phyloP scores from a whole-genome alignment of 2,329 filamentous ascomycete species.

The Colletotrichum ledebouriae region DNA sequence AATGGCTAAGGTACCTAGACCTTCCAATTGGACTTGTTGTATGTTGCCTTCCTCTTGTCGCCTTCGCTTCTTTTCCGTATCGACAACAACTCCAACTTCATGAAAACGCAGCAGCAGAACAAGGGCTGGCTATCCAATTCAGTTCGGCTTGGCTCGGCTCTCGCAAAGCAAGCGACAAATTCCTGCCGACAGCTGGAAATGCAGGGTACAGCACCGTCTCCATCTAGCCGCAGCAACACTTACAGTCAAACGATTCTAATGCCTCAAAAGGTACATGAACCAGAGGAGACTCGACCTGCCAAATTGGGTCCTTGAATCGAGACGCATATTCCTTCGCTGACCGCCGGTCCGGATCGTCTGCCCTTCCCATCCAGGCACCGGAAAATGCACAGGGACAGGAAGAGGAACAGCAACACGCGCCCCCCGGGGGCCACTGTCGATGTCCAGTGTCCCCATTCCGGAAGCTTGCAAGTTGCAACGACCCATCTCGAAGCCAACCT shows the following conservation, averaged over 20 bases:
- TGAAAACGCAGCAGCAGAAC: no score
- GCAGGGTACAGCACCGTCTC: conserved; percentile 23
- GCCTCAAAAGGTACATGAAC: conserved; percentile 5
- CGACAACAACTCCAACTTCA: no score
- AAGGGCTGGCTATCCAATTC: not conserved
- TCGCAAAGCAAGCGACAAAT: conserved; percentile 6
- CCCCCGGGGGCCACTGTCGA: not conserved
- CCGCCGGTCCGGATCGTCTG: conserved; percentile 29
- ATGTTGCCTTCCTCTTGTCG: no score
- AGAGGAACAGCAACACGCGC: conserved; percentile 2
- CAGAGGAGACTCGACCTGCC: conserved; percentile 4
- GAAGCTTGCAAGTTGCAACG: conserved; percentile 13
- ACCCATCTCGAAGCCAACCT: conserved; percentile 20
- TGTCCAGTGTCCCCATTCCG: not conserved
- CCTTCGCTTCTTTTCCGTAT: no score
- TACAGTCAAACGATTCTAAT: conserved; percentile 8
- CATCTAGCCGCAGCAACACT: conserved; percentile 18
- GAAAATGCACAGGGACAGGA: not conserved
- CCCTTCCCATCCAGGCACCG: conserved; percentile 6
- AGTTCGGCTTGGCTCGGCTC: conserved; percentile 18
- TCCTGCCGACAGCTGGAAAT: conserved; percentile 8
- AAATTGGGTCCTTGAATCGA: not conserved
- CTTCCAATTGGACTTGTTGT: not conserved
- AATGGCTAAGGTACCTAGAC: conserved; percentile 1
- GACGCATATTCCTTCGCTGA: conserved; percentile 13